A percentile compares a stretch with the other conserved stretches of the same genome.
These are phyloP conservation scores for Houttuynia cordata DNA, from an alignment of 164 flowering plant species.

Conservation along the genomic window DNA sequence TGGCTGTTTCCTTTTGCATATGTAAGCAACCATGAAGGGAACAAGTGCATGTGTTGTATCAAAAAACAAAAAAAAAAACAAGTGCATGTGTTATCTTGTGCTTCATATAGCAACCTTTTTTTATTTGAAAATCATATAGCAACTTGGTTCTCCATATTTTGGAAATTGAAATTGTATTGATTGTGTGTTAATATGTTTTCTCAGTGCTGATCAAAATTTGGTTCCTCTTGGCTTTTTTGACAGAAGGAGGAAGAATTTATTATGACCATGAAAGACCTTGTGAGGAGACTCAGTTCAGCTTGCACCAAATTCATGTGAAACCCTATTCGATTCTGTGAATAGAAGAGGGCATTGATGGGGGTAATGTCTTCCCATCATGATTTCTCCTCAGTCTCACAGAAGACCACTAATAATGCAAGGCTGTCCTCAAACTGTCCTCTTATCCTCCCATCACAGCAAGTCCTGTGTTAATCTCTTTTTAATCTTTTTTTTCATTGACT, in stretches of 20 bases:
- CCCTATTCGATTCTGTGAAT: neutral
- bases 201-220: too few species aligned
- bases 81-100: too few species aligned
- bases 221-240: slow-evolving; percentile 3
- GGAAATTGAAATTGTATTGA: too few species aligned
- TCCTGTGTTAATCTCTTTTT: slow-evolving; percentile 1
- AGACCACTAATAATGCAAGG: slow-evolving; percentile 3
- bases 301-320: slow-evolving; percentile 15
- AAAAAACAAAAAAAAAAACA: too few species aligned
- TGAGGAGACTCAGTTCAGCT: slow-evolving; percentile 27
- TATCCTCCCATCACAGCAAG: neutral
- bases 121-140: too few species aligned
- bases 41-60: too few species aligned
- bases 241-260: slow-evolving; percentile 54
- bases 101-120: too few species aligned
- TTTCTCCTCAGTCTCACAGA: slow-evolving; percentile 5
- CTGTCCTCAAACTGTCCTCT: neutral
- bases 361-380: neutral
- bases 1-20: too few species aligned
- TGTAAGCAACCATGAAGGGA: too few species aligned
- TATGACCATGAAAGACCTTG: slow-evolving; percentile 46
- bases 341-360: slow-evolving; percentile 1
- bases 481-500: too few species aligned
- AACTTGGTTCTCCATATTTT: too few species aligned
- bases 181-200: too few species aligned